Evolutionary conservation across 371 early-diverging fungal species (phyloP), one percentile per base, ranked within the genome.

Genomic region (Coemansia linderi): DNA sequence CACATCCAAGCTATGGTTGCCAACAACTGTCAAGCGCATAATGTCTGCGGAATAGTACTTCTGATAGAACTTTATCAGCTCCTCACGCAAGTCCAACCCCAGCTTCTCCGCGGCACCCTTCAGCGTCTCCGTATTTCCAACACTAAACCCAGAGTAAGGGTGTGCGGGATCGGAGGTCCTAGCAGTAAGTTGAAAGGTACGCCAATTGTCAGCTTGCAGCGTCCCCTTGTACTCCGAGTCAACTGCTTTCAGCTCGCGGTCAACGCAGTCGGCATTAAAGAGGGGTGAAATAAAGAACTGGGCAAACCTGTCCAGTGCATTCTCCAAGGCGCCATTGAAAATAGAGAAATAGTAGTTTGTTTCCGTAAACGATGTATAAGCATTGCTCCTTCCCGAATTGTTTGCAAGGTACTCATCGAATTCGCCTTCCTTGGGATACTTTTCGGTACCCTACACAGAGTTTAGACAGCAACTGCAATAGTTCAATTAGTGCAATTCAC

Each of bases 341-440:
- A 98, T 90, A 65, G 95, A 95, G 86, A 96, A 98, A 77, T 93
- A 98, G 82, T 97, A 99, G 79, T 95, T 93, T 44, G 97, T 97
- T 63, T 91, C 82, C 65, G 94, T 93, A 19, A 86, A 82, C 22
- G 86, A 84, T 0, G 99, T 99, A 82, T 91, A 97, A 5, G 99
- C 99, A 84, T 99, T 99, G 3, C 93, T 93, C 58, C 86, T 84
- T 27, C 99, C 99, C 19, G 93, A 90, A 75, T 98, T 92, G 57
- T 50, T 59, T 1, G 63, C 13, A 1, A 71, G 24, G 17, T 39
- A 71, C 1, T 31, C 27, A 57, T 70, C 84, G 82, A 96, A 96
- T 37, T 92, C 94, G 68, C 94, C 93, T 71, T 96, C 98, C 24
- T 84, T 80, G 3, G 96, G 98, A 81, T 95, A 96, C 82, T 94